Percentiles rank a stretch among this genome's conserved stretches.
Evolutionary conservation across 805 yeast species (phyloP).

Genomic region (Barnettozyma sucrosica): DNA sequence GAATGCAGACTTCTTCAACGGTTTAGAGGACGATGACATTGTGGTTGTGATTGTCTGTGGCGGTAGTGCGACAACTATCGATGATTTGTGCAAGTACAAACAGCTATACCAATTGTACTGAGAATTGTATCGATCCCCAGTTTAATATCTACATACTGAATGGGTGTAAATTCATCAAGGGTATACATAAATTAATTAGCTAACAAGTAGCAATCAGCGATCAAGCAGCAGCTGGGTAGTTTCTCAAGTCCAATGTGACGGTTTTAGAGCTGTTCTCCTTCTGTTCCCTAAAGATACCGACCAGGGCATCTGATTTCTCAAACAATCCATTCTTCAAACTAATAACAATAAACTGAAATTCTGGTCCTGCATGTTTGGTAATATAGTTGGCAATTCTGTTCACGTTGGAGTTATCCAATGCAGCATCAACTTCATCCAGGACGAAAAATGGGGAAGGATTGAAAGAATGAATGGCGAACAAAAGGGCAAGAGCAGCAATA

Average conservation of each 20-base stretch:
- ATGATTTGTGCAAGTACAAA: conserved; percentile 22
- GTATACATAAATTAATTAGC: neutral
- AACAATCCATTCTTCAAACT: conserved; percentile 82
- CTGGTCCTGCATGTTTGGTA: conserved; percentile 63
- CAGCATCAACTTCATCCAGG: conserved; percentile 97
- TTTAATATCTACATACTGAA: neutral
- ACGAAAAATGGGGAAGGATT: conserved; percentile 96
- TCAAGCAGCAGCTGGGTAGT: conserved; percentile 40
- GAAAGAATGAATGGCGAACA: conserved; percentile 85
- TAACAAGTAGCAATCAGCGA: neutral
- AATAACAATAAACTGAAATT: conserved; percentile 87
- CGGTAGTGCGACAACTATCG: conserved; percentile 34
- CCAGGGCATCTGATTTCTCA: conserved; percentile 84
- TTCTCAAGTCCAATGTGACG: conserved; percentile 64
- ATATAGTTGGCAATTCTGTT: conserved; percentile 83
- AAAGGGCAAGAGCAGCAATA: conserved; percentile 87
- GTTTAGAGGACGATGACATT: conserved; percentile 34
- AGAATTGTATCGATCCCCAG: too few species aligned
- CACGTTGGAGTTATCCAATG: conserved; percentile 86
- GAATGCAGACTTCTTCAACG: conserved; percentile 27
- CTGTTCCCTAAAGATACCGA: conserved; percentile 88
- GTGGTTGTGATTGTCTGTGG: conserved; percentile 59
- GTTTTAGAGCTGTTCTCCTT: conserved; percentile 65
- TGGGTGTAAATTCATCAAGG: neutral
- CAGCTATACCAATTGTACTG: conserved; percentile 11